These are phyloP conservation scores for Arthrobotrys pseudoclavata DNA, from an alignment of 2,329 filamentous ascomycete genomes.

Conservation along the genomic window DNA sequence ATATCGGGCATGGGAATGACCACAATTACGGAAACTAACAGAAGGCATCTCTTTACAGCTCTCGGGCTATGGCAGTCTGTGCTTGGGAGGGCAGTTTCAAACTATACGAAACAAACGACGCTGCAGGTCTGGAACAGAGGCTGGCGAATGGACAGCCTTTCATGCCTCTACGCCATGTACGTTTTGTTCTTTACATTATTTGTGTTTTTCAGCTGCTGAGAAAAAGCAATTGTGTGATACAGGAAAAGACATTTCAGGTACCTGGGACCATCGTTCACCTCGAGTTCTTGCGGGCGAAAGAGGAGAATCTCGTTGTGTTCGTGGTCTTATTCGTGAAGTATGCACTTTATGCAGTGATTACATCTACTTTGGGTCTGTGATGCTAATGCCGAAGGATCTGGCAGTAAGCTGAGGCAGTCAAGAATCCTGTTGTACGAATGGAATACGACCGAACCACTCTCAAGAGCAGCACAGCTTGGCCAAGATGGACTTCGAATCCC, in stretches of 20 bases:
- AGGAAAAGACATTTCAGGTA: conserved; percentile 58
- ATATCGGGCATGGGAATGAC: neutral
- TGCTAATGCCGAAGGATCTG: conserved; percentile 12
- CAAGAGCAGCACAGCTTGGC: conserved; percentile 68
- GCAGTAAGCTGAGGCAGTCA: conserved; percentile 67
- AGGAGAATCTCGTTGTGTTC: conserved; percentile 42
- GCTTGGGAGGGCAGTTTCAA: conserved; percentile 63
- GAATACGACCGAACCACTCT: conserved; percentile 71
- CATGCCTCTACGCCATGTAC: conserved; percentile 55
- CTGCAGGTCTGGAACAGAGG: conserved; percentile 37
- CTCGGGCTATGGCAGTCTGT: conserved; percentile 63
- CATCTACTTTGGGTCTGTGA: neutral
- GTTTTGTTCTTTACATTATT: conserved; percentile 3
- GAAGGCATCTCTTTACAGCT: conserved; percentile 58
- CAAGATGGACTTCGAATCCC: conserved; percentile 71
- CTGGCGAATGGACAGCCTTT: conserved; percentile 66
- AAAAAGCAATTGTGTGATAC: conserved; percentile 23
- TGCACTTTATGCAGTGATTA: conserved; percentile 4
- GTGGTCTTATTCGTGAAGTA: conserved; percentile 55
- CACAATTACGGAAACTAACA: conserved; percentile 2
- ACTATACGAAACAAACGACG: conserved; percentile 61
- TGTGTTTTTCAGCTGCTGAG: conserved; percentile 8
- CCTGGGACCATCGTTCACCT: conserved; percentile 48
- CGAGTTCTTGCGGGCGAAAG: conserved; percentile 48
- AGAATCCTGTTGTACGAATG: conserved; percentile 74